phyloP scores from a whole-genome alignment of 2,329 filamentous ascomycete genomes.

The Microdochium bolleyi region DNA sequence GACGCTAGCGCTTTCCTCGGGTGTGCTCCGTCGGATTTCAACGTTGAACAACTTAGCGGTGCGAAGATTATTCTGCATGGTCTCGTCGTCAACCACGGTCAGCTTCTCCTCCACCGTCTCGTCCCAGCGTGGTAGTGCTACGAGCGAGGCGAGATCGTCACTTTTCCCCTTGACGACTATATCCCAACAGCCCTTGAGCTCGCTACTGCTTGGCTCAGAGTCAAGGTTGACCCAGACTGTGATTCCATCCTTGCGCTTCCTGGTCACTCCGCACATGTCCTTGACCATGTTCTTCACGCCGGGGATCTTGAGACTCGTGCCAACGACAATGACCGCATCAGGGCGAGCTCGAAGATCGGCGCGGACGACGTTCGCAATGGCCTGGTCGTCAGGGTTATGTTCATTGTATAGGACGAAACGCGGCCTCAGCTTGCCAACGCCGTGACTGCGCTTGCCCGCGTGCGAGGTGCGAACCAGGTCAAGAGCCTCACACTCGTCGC shows the following conservation, averaged over 20 bases:
- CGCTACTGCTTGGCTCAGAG: constrained; percentile 69
- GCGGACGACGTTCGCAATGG: constrained; percentile 83
- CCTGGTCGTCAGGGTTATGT: constrained; percentile 91
- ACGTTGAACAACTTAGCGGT: constrained; percentile 29
- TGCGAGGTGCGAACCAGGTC: constrained; percentile 69
- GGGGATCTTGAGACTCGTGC: constrained; percentile 91
- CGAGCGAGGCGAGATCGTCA: constrained; percentile 75
- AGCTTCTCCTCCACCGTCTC: constrained; percentile 34
- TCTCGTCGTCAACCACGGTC: constrained; percentile 31
- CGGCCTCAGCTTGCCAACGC: constrained; percentile 81
- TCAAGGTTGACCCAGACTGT: constrained; percentile 95
- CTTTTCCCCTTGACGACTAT: constrained; percentile 79
- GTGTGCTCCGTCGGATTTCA: constrained; percentile 24
- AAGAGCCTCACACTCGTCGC: constrained; percentile 62
- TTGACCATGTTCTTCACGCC: constrained; percentile 84
- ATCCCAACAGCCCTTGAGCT: constrained; percentile 92
- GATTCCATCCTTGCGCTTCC: constrained; percentile 72
- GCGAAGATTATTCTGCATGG: constrained; percentile 24
- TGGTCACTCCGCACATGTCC: constrained; percentile 83
- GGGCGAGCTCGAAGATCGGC: constrained; percentile 80
- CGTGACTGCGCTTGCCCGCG: constrained; percentile 85
- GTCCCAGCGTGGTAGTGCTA: constrained; percentile 54
- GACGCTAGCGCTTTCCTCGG: constrained; percentile 7
- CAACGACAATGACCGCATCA: constrained; percentile 89
- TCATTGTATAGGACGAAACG: constrained; percentile 97